Conservation (phyloP, 2,329 filamentous ascomycete species). For the Colletotrichum sp. region DNA sequence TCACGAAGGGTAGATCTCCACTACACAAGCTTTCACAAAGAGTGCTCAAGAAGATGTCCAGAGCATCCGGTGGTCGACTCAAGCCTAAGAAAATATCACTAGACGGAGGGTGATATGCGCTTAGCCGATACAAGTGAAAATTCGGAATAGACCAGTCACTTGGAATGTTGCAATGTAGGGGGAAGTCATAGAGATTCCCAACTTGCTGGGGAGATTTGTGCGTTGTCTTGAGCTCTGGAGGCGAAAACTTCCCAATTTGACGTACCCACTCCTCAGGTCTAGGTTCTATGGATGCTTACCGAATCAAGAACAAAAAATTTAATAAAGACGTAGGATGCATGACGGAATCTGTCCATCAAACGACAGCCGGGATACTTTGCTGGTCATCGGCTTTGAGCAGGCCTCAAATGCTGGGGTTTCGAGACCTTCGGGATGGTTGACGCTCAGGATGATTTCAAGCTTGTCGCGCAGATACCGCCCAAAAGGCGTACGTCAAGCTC, state of each 20-base stretch:
- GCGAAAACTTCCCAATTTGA: background rate
- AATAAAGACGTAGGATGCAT: background rate
- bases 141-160: no score
- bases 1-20: background rate
- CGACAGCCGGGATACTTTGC: background rate
- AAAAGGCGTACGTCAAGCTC: no score
- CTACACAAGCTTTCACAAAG: background rate
- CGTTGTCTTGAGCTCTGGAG: background rate
- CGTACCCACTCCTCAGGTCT: background rate
- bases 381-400: no score
- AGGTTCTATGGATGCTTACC: background rate
- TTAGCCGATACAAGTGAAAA: no score
- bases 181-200: no score
- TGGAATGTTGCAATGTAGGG: no score
- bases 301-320: background rate
- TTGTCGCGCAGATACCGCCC: no score
- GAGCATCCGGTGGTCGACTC: background rate
- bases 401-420: no score
- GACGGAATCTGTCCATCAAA: background rate
- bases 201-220: background rate
- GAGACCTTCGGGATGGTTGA: no score
- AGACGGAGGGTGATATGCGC: no score
- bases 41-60: background rate
- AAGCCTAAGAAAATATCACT: background rate
- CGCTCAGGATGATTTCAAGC: no score